Base-by-base conservation (phyloP, 2,329 filamentous ascomycete genomes). In the Penicillium sp. region DNA sequence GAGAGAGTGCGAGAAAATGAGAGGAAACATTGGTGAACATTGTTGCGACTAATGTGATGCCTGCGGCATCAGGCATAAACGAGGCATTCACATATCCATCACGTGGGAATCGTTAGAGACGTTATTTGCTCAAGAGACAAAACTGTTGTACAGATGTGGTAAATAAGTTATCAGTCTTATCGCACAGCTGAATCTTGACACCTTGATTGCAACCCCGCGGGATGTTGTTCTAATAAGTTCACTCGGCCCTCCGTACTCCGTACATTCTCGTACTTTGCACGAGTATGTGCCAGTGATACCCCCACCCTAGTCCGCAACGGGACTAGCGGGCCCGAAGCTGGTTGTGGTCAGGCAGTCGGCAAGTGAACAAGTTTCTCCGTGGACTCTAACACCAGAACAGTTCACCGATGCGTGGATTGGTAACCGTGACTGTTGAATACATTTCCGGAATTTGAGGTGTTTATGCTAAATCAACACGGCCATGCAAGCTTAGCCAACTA, bases 291-390 rank as follows among this genome's bases (percentile, higher is more conserved):
- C n/a, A 43, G 13, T n/a, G 50, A 19, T 31, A 71, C 71, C 71
- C 71, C 71, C 71, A 73, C 71, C 47, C 71, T 72, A 72, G 60
- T 36, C 71, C 64, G 18, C 37, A 69, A 65, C 1, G 2, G 16
- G 67, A 18, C 62, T 60, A 70, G 69, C 33, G 24, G 36, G 37
- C 27, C 53, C 61, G 60, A 61, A 63, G 60, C 67, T 68, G 70
- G 64, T 59, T 58, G 55, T 59, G 54, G 53, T 19, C 22, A 51
- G 47, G 33, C 54, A 36, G 59, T 64, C 63, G 63, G 62, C 58
- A 66, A 63, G 54, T 65, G 54, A 63, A 57, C 55, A 49, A 60
- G 63, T 66, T 64, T 66, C 58, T 66, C 61, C 56, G 59, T 60
- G 37, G 43, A 50, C 36, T 52, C 56, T 58, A 55, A 37, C 56